Evolutionary conservation across 495 filamentous ascomycete genomes (phyloP), one percentile per base, ranked within the genome.

Genomic region (Cudoniella acicularis): DNA sequence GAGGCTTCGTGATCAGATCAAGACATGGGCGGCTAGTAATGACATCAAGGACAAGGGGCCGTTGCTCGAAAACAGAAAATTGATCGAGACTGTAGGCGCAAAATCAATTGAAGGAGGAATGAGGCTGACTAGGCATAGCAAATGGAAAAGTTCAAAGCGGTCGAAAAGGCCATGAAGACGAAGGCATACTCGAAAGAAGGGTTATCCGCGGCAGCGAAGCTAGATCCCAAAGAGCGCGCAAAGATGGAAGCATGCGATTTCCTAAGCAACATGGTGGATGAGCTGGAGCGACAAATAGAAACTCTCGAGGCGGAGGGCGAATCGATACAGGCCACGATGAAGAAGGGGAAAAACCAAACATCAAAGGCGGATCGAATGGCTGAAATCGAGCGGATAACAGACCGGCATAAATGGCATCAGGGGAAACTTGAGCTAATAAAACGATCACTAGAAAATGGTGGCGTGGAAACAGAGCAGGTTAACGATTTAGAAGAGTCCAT

Each of bases 161-260:
- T 98, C n/a, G 94, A 98, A 75, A 98, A 98, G 78, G 94, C 96
- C 72, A 98, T 98, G 93, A 98, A 98, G 77, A 98, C 94, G 49
- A 98, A 98, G 74, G 93, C 94, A 57, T 98, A 96, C 72, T 98
- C 95, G 41, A 98, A 98, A 80, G 95, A 97, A 74, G 94, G 94
- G 36, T 75, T 98, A 47, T 90, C 87, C 45, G 87, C 91, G 48
- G 91, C 91, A 1, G 87, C 91, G 48, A 92, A 96, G 71, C 79
- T 98, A 45, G 94, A 98, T 75, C 94, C 94, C 1, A 94, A 88
- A 68, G 93, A 97, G 69, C 90, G 93, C 70, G 92, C 94, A 69
- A 96, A 96, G 73, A 73, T 86, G 49, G 93, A 98, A 62, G 77
- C 87, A 18, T 81, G 83, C 75, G 86, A 96, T 25, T 98, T 97